Base-by-base conservation (phyloP, 1,284 basidiomycete species). In the Rhodotorula sp. region DNA sequence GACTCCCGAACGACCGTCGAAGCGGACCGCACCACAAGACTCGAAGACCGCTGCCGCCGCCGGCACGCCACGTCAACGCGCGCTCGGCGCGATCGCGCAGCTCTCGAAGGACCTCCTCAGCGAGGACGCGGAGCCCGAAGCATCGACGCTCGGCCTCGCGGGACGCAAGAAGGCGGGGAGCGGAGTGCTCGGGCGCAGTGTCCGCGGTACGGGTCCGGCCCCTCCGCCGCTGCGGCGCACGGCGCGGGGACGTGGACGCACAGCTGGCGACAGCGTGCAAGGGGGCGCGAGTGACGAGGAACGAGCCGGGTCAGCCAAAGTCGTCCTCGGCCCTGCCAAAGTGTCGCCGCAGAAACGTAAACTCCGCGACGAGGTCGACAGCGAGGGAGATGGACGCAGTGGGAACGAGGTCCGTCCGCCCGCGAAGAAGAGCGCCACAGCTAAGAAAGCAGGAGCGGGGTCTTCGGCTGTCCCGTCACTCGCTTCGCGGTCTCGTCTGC, bases 41-140 rank as follows among this genome's bases (percentile, higher is more conserved):
- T 14, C 20, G 49, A 20, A 26, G 4, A 21, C 12, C 29, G 34
- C 58, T 49, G 39, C n/a, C 12, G 56, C 61, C 12, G 56, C 61
- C 12, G 49, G 31, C 29, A 72, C 70, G 29, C 70, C 70, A 5
- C 64, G 70, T 0, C 67, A 68, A 26, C 54, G 57, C 4, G 70
- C 70, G 14, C 64, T 72, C 20, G 64, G 70, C n/a, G 70, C 70
- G 5, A 72, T 72, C 47, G 67, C 67, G 12, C 56, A 64, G 51
- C 70, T 72, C 6, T 62, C 67, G 43, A 51, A 58, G 31, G 70
- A 72, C n/a, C 64, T 68, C 1, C 31, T 68, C 8, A 49, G 54
- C 39, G 64, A 65, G n/a, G 64, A 39, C 0, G 54, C 47, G 15
- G 67, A 34, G 15, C 60, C 23, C n/a, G 26, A 14, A 6, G 12